Percentiles rank a stretch among this genome's conserved stretches.
phyloP scores from a whole-genome alignment of 345 rosid genomes.

The Lepidium aucheri region DNA sequence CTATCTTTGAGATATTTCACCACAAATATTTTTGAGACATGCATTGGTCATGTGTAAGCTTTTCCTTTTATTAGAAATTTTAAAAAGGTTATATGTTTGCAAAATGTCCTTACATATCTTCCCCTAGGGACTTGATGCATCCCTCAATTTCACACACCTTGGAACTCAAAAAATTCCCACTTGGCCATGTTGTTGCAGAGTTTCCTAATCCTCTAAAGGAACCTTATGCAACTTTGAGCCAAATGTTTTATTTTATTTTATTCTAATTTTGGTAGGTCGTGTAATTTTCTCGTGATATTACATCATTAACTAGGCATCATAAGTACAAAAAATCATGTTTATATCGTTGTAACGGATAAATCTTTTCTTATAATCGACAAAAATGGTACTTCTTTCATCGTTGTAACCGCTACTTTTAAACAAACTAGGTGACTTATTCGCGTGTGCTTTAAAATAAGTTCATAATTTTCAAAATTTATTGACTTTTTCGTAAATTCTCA shows the following conservation, averaged over 20 bases:
- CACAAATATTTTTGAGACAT: background rate
- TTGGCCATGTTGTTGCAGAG: constrained; percentile 1
- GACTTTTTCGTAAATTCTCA: background rate
- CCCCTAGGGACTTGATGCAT: constrained; percentile 26
- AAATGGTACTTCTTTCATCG: too few species aligned
- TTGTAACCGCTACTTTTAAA: too few species aligned
- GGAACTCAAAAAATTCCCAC: constrained; percentile 4
- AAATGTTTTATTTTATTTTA: background rate
- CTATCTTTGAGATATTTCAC: constrained; percentile 1
- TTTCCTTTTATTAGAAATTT: background rate
- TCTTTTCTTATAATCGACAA: too few species aligned
- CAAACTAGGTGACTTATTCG: too few species aligned
- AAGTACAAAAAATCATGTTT: too few species aligned
- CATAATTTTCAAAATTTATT: background rate
- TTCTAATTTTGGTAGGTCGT: background rate
- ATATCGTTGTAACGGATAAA: background rate
- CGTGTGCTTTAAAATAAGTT: background rate
- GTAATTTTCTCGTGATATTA: background rate
- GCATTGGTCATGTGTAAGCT: constrained; percentile 19
- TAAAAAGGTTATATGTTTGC: background rate
- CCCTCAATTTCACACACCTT: constrained; percentile 18
- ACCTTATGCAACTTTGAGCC: background rate
- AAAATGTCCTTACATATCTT: background rate
- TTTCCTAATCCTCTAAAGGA: background rate
- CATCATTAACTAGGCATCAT: background rate